Evolutionary conservation across 2,329 filamentous ascomycete genomes (phyloP).

Genomic region (Incumbomyces lentus): DNA sequence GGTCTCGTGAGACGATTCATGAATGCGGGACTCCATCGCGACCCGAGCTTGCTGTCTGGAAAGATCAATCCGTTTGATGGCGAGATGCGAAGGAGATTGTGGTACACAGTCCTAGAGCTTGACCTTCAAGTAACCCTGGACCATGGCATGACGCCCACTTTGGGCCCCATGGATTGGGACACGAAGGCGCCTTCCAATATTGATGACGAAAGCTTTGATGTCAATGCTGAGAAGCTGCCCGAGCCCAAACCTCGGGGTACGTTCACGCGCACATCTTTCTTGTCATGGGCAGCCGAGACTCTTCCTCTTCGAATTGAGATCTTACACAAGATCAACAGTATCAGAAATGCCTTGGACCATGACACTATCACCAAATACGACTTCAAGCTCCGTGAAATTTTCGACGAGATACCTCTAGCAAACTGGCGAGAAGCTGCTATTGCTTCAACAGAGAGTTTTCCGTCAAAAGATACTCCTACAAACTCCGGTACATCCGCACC

Average conservation of each 20-base stretch:
- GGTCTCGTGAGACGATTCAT: slow-evolving; percentile 39
- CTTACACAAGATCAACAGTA: slow-evolving; percentile 23
- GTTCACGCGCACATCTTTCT: slow-evolving; percentile 23
- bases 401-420: slow-evolving; percentile 20
- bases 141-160: slow-evolving; percentile 42
- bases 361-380: slow-evolving; percentile 23
- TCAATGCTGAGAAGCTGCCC: slow-evolving; percentile 13
- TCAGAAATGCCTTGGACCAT: slow-evolving; percentile 17
- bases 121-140: slow-evolving; percentile 48
- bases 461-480: not conserved
- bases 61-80: slow-evolving; percentile 35
- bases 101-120: slow-evolving; percentile 47
- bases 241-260: slow-evolving; percentile 15
- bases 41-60: slow-evolving; percentile 31
- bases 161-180: slow-evolving; percentile 38
- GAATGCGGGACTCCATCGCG: slow-evolving; percentile 41
- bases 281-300: slow-evolving; percentile 20
- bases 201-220: slow-evolving; percentile 22
- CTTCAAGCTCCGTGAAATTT: slow-evolving; percentile 19
- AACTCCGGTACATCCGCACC: not conserved
- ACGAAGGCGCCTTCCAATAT: slow-evolving; percentile 32
- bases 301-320: slow-evolving; percentile 23
- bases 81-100: slow-evolving; percentile 46
- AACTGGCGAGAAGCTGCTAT: slow-evolving; percentile 10
- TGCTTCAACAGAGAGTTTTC: not conserved